These are phyloP conservation scores for Phanerochaete sordida DNA, from an alignment of 768 basidiomycete species.

Conservation along the genomic window DNA sequence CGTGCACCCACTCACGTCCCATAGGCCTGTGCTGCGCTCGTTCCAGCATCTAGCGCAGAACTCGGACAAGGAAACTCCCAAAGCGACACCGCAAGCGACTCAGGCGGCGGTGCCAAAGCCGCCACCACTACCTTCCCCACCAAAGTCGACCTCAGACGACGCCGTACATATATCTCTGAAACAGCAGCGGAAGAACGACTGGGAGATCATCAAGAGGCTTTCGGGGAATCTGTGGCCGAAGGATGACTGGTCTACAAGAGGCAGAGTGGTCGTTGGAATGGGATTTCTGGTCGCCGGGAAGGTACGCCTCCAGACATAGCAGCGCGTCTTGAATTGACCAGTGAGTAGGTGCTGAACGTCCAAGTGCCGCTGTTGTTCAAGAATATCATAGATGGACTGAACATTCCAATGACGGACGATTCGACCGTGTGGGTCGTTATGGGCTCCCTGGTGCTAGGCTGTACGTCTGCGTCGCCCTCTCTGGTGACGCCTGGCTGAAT, in stretches of 20 bases:
- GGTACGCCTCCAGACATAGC: conserved; percentile 39
- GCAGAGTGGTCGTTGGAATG: conserved; percentile 81
- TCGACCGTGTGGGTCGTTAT: conserved; percentile 89
- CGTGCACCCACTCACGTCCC: not conserved
- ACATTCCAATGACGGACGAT: conserved; percentile 68
- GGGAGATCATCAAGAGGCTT: conserved; percentile 81
- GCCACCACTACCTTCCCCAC: not conserved
- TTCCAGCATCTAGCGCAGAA: conserved; percentile 8
- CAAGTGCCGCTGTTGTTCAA: conserved; percentile 99
- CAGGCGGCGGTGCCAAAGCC: not conserved
- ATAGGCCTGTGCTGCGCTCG: not conserved
- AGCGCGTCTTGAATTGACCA: not conserved
- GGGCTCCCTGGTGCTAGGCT: conserved; percentile 87
- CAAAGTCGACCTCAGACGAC: conserved; percentile 1
- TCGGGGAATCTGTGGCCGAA: conserved; percentile 91
- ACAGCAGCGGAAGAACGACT: conserved; percentile 75
- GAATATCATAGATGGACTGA: conserved; percentile 82
- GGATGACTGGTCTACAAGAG: conserved; percentile 76
- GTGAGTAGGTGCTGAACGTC: conserved; percentile 78
- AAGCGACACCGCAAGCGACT: not conserved
- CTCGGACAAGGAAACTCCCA: not conserved
- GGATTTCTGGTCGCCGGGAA: conserved; percentile 80
- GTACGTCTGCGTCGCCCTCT: conserved; percentile 45
- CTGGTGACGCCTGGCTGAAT: not conserved
- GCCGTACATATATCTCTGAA: conserved; percentile 12